Percentiles rank a stretch among this genome's conserved stretches.
These are phyloP conservation scores for Cucurbita pepo DNA, from an alignment of 306 rosid genomes.

Conservation along the genomic window DNA sequence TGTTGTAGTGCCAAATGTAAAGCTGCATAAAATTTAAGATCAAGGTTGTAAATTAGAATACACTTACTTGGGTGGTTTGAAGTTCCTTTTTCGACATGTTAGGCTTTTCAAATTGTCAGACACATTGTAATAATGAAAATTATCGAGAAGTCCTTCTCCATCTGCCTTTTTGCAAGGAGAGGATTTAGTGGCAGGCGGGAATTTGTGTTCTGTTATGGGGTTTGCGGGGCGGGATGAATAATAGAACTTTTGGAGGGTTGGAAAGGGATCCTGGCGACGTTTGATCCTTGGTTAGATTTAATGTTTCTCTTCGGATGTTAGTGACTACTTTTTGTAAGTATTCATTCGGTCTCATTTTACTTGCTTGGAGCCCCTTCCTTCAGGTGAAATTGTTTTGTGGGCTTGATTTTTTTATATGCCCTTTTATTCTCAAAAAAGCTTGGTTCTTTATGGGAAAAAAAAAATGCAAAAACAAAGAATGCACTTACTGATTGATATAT, in stretches of 20 bases:
- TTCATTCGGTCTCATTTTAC: background rate
- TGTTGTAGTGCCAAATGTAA: constrained; percentile 85
- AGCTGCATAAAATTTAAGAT: constrained; percentile 32
- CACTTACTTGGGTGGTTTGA: background rate
- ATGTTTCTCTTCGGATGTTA: background rate
- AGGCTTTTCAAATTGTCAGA: background rate
- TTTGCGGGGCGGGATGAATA: background rate
- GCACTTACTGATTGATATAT: background rate
- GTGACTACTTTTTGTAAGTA: background rate
- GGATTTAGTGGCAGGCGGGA: background rate
- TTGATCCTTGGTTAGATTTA: background rate
- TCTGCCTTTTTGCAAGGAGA: background rate
- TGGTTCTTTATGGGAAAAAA: background rate
- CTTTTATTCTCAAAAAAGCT: background rate
- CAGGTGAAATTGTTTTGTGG: background rate
- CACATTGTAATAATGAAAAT: background rate
- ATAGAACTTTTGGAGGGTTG: background rate
- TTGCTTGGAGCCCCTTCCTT: background rate
- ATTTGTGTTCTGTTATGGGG: background rate
- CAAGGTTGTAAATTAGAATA: constrained; percentile 1
- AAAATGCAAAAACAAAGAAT: background rate
- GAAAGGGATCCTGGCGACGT: background rate
- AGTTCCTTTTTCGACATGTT: too few relatives aligned
- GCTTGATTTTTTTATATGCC: too few relatives aligned
- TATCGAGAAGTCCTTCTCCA: background rate